Evolutionary conservation across 805 yeast genomes (phyloP).

Genomic region (Monosporozyma unispora): DNA sequence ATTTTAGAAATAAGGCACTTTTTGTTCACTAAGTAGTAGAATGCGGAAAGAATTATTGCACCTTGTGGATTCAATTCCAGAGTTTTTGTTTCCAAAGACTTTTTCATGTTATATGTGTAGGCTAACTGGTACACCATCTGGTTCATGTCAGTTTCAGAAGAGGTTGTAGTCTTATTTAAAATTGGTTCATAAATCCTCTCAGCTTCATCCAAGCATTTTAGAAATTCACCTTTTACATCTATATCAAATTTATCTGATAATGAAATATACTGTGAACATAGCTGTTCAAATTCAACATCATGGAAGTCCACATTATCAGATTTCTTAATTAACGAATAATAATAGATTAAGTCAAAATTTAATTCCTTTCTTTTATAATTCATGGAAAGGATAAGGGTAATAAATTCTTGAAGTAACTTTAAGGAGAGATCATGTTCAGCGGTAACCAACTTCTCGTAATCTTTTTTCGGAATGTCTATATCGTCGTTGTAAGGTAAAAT

Average conservation of each 20-base stretch:
- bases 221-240: constrained; percentile 37
- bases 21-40: constrained; percentile 16
- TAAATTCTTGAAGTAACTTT: constrained; percentile 49
- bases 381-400: constrained; percentile 43
- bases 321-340: constrained; percentile 5
- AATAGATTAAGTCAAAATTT: constrained; percentile 22
- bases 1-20: constrained; percentile 10
- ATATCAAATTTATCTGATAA: constrained; percentile 58
- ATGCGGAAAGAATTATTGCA: constrained; percentile 20
- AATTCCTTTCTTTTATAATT: constrained; percentile 25
- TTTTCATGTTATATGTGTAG: constrained; percentile 27
- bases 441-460: constrained; percentile 33
- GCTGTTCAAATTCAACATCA: constrained; percentile 1
- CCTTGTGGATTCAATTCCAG: constrained; percentile 31
- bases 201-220: constrained; percentile 31
- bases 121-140: constrained; percentile 34
- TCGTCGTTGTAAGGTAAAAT: background rate
- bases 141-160: constrained; percentile 26
- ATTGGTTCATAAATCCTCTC: constrained; percentile 33
- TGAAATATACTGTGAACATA: constrained; percentile 32
- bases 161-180: constrained; percentile 18
- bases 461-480: constrained; percentile 24
- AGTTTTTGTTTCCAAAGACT: constrained; percentile 20
- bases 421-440: constrained; percentile 59
- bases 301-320: background rate